Evolutionary conservation across 306 rosid genomes (phyloP), one percentile per base, ranked within the genome.

Genomic region (Quercus aquifolioides): DNA sequence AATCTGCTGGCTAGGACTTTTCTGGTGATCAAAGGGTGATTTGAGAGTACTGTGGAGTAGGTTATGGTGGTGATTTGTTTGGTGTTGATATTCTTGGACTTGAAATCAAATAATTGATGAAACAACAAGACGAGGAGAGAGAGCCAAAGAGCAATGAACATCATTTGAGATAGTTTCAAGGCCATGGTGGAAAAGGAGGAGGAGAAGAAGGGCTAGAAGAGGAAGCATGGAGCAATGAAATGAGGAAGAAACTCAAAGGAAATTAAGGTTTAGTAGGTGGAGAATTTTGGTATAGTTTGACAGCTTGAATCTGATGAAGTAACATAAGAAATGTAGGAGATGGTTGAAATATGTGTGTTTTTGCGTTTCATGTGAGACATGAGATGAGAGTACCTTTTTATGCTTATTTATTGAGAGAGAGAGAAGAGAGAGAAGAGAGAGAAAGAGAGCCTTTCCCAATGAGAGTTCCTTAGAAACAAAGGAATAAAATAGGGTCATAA

Each of bases 1-100:
- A 91, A 87, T 74, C 83, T 92, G 84, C 82, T 91, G 38, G 92
- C 88, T 35, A 94, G 87, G 76, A 90, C 92, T 86, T 94, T 94
- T 82, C 97, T 86, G 67, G 63, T 79, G 31, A 75, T 55, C 84
- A 78, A 77, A 86, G 49, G 68, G 85, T 59, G 88, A 73, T 35
- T 83, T 76, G 83, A 74, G 55, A 69, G 80, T 54, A 41, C 46
- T 2, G 83, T 43, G 9, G 85, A 65, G 33, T 63, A 75, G 54
- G 64, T 79, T 7, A 77, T 55, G 51, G 83, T 4, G 76, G 49
- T 62, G 82, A 54, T 84, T 14, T 86, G 85, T 76, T 74, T 88
- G 78, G 73, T 82, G 85, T 74, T 84, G 82, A 84, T 41, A 41
- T 41, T 80, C 78, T 79, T 87, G 82, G 87, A 78, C 69, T 83